phyloP scores from a whole-genome alignment of 768 basidiomycete species.

The Pleurotus cornucopiae region DNA sequence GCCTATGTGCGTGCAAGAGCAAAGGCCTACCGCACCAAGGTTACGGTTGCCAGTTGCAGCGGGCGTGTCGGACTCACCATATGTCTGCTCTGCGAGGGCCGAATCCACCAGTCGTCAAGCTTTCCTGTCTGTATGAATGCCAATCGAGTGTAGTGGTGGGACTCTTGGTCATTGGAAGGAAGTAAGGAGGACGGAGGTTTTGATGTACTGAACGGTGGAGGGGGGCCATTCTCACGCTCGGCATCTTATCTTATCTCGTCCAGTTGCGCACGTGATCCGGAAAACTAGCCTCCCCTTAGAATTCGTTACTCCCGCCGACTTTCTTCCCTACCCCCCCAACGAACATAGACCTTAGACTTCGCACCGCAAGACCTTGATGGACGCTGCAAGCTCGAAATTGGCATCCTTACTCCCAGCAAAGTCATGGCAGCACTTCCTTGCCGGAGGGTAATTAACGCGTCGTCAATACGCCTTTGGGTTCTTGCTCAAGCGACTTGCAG shows the following conservation, averaged over 20 bases:
- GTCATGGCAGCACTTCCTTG: constrained; percentile 82
- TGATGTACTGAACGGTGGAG: neutral
- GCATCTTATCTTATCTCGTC: too few relatives aligned
- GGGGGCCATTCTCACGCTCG: neutral
- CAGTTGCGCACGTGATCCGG: neutral
- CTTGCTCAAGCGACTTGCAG: constrained; percentile 33
- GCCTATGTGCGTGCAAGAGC: constrained; percentile 26
- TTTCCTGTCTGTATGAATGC: constrained; percentile 28
- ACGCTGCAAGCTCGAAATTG: constrained; percentile 13
- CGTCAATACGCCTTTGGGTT: constrained; percentile 5
- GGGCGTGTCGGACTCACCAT: constrained; percentile 29
- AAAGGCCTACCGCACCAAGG: constrained; percentile 24
- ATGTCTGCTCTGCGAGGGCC: constrained; percentile 34
- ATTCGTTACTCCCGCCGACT: neutral
- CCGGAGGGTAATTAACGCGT: constrained; percentile 61
- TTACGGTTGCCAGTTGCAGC: neutral
- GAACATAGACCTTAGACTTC: neutral
- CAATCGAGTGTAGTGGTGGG: constrained; percentile 13
- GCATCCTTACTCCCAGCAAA: constrained; percentile 55
- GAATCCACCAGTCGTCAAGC: constrained; percentile 44
- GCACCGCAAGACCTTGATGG: neutral
- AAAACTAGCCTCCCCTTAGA: neutral
- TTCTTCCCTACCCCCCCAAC: neutral
- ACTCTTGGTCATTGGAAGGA: constrained; percentile 1
- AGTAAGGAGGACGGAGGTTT: neutral